These are phyloP conservation scores for Salvia sclarea DNA, from an alignment of 305 asterid genomes.

Conservation along the genomic window DNA sequence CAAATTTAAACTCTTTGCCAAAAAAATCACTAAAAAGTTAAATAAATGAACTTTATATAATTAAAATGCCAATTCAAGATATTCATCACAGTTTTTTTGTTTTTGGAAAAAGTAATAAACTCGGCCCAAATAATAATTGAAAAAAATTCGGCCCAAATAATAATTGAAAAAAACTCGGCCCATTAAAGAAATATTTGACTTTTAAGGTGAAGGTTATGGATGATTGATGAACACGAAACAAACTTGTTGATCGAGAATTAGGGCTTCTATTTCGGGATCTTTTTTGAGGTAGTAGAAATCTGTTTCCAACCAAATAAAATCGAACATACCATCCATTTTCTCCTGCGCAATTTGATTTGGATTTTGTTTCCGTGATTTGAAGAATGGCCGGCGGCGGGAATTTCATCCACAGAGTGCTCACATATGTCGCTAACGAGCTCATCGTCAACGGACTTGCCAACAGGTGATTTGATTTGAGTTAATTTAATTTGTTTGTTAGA, in stretches of 20 bases:
- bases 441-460: constrained; percentile 78
- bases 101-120: too few relatives aligned
- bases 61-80: too few relatives aligned
- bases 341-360: background rate
- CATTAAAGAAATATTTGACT: background rate
- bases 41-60: too few relatives aligned
- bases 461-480: constrained; percentile 43
- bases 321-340: too few relatives aligned
- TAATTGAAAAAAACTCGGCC: background rate
- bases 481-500: background rate
- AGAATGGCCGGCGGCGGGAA: constrained; percentile 87
- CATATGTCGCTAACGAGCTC: constrained; percentile 68
- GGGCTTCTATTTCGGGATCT: constrained; percentile 20
- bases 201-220: too few relatives aligned
- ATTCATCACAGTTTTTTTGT: too few relatives aligned
- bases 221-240: constrained; percentile 17
- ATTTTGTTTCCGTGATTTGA: constrained; percentile 15
- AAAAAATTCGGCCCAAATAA: background rate
- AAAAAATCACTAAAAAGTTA: too few relatives aligned
- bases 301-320: background rate
- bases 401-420: constrained; percentile 63
- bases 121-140: too few relatives aligned
- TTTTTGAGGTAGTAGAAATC: constrained; percentile 13
- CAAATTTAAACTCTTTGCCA: too few relatives aligned
- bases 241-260: constrained; percentile 2